A percentile compares a stretch with the other conserved stretches of the same genome.
Conservation (phyloP, 805 yeast species). For the Ogataea trehalophila region DNA sequence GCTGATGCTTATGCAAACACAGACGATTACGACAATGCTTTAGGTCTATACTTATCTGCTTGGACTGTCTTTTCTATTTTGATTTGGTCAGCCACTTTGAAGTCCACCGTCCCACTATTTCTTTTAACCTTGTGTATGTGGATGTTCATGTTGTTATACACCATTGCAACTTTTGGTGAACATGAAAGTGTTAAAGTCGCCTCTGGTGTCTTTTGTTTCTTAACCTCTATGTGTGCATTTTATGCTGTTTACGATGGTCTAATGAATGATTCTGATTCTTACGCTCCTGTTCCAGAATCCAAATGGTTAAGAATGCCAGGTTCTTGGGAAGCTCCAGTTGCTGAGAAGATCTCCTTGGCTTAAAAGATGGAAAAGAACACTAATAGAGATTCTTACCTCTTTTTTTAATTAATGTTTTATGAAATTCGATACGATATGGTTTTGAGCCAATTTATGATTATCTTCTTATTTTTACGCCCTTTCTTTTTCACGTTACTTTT, state of each 20-base stretch:
- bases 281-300: constrained; percentile 23
- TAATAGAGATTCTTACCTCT: too few species aligned
- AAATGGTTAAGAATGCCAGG: constrained; percentile 30
- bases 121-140: constrained; percentile 35
- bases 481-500: too few species aligned
- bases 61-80: constrained; percentile 46
- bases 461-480: too few species aligned
- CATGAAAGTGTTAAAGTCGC: constrained; percentile 30
- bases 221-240: constrained; percentile 37
- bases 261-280: constrained; percentile 24
- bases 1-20: constrained; percentile 33
- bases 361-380: background rate
- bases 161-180: constrained; percentile 30
- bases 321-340: constrained; percentile 21
- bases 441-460: background rate
- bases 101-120: constrained; percentile 38
- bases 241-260: constrained; percentile 41
- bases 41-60: constrained; percentile 42
- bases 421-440: background rate
- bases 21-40: constrained; percentile 34
- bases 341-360: constrained; percentile 13
- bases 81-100: constrained; percentile 39
- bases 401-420: background rate
- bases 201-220: constrained; percentile 40
- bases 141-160: constrained; percentile 34